Conservation (phyloP, 2,329 filamentous ascomycete species). For the Macrophomina tecta region DNA sequence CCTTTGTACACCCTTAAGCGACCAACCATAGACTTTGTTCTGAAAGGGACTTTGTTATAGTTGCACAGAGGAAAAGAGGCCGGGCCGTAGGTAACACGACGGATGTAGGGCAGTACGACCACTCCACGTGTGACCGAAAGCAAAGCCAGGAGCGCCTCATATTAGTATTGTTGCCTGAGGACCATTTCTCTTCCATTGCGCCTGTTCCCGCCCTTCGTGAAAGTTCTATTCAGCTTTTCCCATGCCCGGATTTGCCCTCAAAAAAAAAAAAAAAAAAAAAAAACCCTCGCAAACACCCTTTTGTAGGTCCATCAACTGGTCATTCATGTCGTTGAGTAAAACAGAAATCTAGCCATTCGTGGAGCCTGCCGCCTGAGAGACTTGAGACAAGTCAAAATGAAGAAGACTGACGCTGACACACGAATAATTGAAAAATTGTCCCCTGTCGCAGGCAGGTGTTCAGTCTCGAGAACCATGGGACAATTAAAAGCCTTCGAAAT, state of each 20-base stretch:
- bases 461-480: background rate
- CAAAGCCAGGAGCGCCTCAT: conserved; percentile 10
- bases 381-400: conserved; percentile 8
- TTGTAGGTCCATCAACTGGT: conserved; percentile 10
- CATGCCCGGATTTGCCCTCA: background rate
- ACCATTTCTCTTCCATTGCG: conserved; percentile 13
- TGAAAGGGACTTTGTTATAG: background rate
- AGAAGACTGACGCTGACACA: conserved; percentile 17
- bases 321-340: conserved; percentile 14
- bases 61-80: background rate
- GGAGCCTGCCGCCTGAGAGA: conserved; percentile 19
- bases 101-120: no score
- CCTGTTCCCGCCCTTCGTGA: background rate
- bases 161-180: background rate
- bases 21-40: background rate
- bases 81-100: background rate
- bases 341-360: conserved; percentile 8
- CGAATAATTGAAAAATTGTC: background rate
- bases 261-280: no score
- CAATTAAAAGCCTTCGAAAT: conserved; percentile 26
- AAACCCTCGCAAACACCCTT: conserved; percentile 17
- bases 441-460: background rate
- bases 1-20: conserved; percentile 4
- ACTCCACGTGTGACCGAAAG: conserved; percentile 8
- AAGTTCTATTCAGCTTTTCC: conserved; percentile 1